A percentile compares a stretch with the other conserved stretches of the same genome.
Conservation (phyloP, 805 yeast species). For the Barnettozyma botsteinii region DNA sequence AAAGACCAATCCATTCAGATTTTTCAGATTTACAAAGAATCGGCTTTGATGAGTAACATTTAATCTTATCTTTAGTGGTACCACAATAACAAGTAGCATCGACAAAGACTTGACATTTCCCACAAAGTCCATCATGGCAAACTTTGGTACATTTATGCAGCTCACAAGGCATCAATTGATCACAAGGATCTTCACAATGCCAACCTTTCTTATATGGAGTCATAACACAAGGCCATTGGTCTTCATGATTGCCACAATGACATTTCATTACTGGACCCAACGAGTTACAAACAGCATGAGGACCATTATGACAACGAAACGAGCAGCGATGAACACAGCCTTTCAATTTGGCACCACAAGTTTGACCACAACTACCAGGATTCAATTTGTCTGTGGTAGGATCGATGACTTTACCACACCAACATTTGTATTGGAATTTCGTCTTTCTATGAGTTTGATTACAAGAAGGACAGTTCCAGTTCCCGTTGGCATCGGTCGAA, state of each 20-base stretch:
- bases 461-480: constrained; percentile 88
- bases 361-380: constrained; percentile 88
- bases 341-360: constrained; percentile 54
- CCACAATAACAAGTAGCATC: constrained; percentile 74
- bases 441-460: constrained; percentile 42
- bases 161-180: constrained; percentile 61
- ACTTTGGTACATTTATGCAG: constrained; percentile 54
- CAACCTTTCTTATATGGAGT: constrained; percentile 66
- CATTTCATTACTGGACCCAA: constrained; percentile 67
- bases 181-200: constrained; percentile 61
- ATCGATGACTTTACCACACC: constrained; percentile 80
- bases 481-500: constrained; percentile 49
- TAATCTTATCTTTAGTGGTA: constrained; percentile 34
- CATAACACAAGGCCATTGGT: constrained; percentile 66
- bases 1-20: constrained; percentile 38
- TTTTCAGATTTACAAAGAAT: constrained; percentile 25
- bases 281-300: constrained; percentile 78
- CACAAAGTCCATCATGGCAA: constrained; percentile 86
- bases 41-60: constrained; percentile 41
- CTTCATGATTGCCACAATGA: constrained; percentile 61
- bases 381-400: constrained; percentile 53
- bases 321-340: constrained; percentile 72
- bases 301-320: constrained; percentile 81
- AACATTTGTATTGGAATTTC: constrained; percentile 63
- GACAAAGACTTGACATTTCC: constrained; percentile 51